Base-by-base conservation (phyloP, 2,329 filamentous ascomycete genomes). In the Ampelomyces quisqualis region DNA sequence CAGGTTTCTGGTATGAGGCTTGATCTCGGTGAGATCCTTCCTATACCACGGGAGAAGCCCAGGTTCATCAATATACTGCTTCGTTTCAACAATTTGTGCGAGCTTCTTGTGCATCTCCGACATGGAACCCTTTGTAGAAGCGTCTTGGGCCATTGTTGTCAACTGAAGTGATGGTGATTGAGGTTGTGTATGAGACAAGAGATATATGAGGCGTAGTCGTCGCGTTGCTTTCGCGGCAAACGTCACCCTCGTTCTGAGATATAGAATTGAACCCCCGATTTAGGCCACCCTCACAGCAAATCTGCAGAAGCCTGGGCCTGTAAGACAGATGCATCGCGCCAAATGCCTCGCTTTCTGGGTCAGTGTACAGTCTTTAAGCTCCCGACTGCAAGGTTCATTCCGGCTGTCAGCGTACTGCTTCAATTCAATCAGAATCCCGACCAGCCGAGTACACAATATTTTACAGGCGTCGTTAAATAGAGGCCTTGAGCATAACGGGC, bases 31-130 rank as follows among this genome's bases (percentile, higher is more conserved):
- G 4, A 65, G 26, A 5, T 67, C 53, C n/a, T 55, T 55, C n/a
- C 49, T 47, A 30, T 59, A 67, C 63, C 60, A 69, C 4, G 59
- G 58, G n/a, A 53, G 38, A 10, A 55, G 43, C 19, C 57, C 58
- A 11, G 52, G 58, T 8, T 54, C 33, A 7, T 54, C 40, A 11
- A 55, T 30, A 21, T 54, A 58, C 11, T 40, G 43, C 30, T 58
- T 57, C 34, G 46, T 47, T 13, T 47, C 40, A 17, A 59, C 6
- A 20, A 45, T 35, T 15, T 55, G 42, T 28, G 50, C 47, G 13
- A 56, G 30, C 14, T n/a, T 32, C 7, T 40, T 50, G 14, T 37
- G 33, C 29, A 49, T 37, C 9, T 45, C 38, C 14, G 40, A 27
- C 14, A 22, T 28, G 15, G 40, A 26, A 14, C 42, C 40, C 29